Conservation (phyloP, 140 eudicot species). For the Stevia rebaudiana region DNA sequence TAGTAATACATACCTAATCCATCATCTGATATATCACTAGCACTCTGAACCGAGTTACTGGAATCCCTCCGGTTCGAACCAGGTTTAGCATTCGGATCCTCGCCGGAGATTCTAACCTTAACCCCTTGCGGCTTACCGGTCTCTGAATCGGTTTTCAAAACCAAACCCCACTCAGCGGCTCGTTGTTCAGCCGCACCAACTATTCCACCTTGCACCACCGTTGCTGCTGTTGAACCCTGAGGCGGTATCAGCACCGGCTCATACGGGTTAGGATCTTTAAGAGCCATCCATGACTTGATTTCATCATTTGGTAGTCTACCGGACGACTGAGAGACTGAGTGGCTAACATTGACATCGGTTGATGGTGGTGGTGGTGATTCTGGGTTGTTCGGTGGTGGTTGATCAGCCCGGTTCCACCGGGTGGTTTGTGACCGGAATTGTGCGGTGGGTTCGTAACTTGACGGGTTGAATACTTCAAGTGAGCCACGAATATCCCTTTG, state of each 20-base stretch:
- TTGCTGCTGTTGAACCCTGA: neutral
- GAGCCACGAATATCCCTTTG: conserved; percentile 84
- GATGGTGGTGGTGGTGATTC: conserved; percentile 11
- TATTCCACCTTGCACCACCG: conserved; percentile 26
- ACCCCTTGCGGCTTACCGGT: conserved; percentile 92
- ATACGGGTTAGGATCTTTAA: conserved; percentile 39
- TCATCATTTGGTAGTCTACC: conserved; percentile 36
- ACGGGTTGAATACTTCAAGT: conserved; percentile 90
- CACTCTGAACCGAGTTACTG: conserved; percentile 62
- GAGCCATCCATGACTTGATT: conserved; percentile 92
- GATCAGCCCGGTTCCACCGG: conserved; percentile 52
- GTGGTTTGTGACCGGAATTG: conserved; percentile 41
- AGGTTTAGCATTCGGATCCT: conserved; percentile 43
- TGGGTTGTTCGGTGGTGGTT: conserved; percentile 25
- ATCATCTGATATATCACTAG: conserved; percentile 78
- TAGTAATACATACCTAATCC: conserved; percentile 39
- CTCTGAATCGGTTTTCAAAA: conserved; percentile 69
- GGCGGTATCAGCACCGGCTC: conserved; percentile 20
- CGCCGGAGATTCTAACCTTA: conserved; percentile 72
- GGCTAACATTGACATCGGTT: neutral
- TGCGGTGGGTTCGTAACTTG: conserved; percentile 30
- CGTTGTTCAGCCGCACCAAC: conserved; percentile 69
- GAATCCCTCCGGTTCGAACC: conserved; percentile 62
- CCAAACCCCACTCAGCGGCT: conserved; percentile 99
- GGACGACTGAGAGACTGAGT: conserved; percentile 30